These are phyloP conservation scores for Pythium guiyangense DNA, from an alignment of 352 stramenopile genomes.

Conservation along the genomic window DNA sequence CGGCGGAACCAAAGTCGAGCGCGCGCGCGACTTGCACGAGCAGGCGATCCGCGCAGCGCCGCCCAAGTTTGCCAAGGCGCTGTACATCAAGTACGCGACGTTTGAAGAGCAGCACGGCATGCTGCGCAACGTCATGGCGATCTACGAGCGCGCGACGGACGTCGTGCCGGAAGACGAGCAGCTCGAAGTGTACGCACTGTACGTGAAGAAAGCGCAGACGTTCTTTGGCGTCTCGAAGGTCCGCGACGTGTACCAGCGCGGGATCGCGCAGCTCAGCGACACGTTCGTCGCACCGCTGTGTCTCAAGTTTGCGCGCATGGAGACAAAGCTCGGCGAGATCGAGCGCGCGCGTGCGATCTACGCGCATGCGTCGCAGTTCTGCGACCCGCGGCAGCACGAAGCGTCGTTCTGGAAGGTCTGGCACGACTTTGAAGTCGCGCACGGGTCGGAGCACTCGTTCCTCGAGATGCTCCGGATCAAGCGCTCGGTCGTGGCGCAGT, in stretches of 20 bases:
- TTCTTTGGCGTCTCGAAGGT: constrained; percentile 96
- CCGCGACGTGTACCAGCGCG: constrained; percentile 95
- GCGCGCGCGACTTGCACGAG: constrained; percentile 96
- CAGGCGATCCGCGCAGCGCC: constrained; percentile 86
- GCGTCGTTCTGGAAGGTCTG: constrained; percentile 95
- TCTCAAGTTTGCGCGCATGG: constrained; percentile 95
- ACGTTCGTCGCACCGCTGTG: constrained; percentile 90
- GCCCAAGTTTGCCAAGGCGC: constrained; percentile 80
- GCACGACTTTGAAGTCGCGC: constrained; percentile 94
- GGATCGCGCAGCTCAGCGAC: constrained; percentile 93
- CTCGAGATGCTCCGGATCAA: constrained; percentile 99
- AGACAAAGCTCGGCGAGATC: constrained; percentile 96
- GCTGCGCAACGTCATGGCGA: constrained; percentile 93
- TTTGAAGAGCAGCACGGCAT: constrained; percentile 97
- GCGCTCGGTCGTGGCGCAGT: constrained; percentile 94
- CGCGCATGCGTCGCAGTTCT: constrained; percentile 96
- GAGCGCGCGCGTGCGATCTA: constrained; percentile 95
- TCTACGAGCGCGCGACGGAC: constrained; percentile 94
- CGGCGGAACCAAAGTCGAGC: constrained; percentile 94
- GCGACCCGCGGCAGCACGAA: constrained; percentile 92
- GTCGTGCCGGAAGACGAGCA: constrained; percentile 87
- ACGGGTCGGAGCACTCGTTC: constrained; percentile 98
- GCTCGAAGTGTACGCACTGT: constrained; percentile 92
- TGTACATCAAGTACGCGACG: constrained; percentile 87
- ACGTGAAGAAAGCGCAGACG: constrained; percentile 93